These are phyloP conservation scores for Quercus aquifolioides DNA, from an alignment of 306 rosid genomes.

Conservation along the genomic window DNA sequence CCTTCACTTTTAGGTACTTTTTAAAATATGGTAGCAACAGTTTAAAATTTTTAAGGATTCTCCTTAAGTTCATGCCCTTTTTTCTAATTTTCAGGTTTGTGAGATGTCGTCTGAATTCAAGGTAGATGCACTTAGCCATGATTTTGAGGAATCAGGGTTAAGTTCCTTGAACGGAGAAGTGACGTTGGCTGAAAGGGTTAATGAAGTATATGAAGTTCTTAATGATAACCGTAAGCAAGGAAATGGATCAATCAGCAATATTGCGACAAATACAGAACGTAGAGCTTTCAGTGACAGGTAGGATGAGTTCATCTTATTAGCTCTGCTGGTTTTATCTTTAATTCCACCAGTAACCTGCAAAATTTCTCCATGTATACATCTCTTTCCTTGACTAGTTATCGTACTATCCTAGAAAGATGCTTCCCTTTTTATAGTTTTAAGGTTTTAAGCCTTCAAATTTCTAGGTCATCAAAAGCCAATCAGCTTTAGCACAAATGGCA, in stretches of 20 bases:
- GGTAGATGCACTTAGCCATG: constrained; percentile 43
- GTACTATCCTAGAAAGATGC: background rate
- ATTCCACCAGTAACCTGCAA: background rate
- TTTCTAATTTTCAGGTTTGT: constrained; percentile 28
- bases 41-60: background rate
- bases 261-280: constrained; percentile 43
- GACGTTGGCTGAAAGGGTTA: constrained; percentile 18
- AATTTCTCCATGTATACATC: background rate
- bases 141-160: constrained; percentile 40
- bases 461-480: background rate
- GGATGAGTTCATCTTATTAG: constrained; percentile 2
- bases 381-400: background rate
- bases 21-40: background rate
- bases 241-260: constrained; percentile 30
- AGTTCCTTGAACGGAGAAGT: constrained; percentile 25
- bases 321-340: background rate
- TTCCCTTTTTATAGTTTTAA: background rate
- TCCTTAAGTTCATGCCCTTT: background rate
- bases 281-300: constrained; percentile 65
- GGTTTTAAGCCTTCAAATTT: background rate
- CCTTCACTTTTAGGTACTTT: background rate
- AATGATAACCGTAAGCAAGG: constrained; percentile 38
- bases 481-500: too few species aligned
- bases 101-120: constrained; percentile 60
- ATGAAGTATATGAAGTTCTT: constrained; percentile 21